These are phyloP conservation scores for Pelargonium citronellum DNA, from an alignment of 441 rosid species.

Conservation along the genomic window DNA sequence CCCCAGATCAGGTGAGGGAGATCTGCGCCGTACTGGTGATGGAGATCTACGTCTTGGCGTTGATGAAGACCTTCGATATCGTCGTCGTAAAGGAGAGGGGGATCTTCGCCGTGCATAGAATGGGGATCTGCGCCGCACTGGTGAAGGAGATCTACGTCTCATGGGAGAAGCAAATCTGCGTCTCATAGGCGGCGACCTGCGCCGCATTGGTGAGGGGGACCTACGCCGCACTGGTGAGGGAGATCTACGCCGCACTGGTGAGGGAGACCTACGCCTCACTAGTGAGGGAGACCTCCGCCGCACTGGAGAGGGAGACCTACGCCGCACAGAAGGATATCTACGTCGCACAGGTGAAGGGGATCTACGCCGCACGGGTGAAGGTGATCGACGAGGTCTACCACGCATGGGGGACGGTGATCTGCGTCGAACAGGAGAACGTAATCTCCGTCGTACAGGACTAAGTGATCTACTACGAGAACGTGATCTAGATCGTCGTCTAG, in stretches of 20 bases:
- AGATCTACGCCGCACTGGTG: slow-evolving; percentile 34
- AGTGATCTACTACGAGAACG: slow-evolving; percentile 19
- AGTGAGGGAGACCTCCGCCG: slow-evolving; percentile 25
- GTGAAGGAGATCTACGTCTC: slow-evolving; percentile 24
- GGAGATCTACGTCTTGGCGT: slow-evolving; percentile 15
- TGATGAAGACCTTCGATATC: slow-evolving; percentile 13
- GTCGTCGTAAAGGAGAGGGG: slow-evolving; percentile 7
- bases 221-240: slow-evolving; percentile 35
- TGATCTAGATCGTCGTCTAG: slow-evolving; percentile 30
- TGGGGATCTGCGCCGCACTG: slow-evolving; percentile 12
- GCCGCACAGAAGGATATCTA: slow-evolving; percentile 28
- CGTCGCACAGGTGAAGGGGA: slow-evolving; percentile 1
- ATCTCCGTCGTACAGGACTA: neutral
- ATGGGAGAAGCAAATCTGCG: slow-evolving; percentile 21
- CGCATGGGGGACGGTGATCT: neutral
- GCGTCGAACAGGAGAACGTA: neutral
- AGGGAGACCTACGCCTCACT: slow-evolving; percentile 26
- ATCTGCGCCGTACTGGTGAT: slow-evolving; percentile 20
- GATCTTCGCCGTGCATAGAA: slow-evolving; percentile 8
- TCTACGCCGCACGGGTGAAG: slow-evolving; percentile 21
- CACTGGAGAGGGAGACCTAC: slow-evolving; percentile 40
- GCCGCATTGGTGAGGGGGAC: slow-evolving; percentile 38
- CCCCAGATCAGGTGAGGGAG: slow-evolving; percentile 34
- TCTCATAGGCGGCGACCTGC: slow-evolving; percentile 27
- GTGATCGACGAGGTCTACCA: slow-evolving; percentile 20